phyloP scores from a whole-genome alignment of 2,329 filamentous ascomycete species.

The Epichloe uncinata region DNA sequence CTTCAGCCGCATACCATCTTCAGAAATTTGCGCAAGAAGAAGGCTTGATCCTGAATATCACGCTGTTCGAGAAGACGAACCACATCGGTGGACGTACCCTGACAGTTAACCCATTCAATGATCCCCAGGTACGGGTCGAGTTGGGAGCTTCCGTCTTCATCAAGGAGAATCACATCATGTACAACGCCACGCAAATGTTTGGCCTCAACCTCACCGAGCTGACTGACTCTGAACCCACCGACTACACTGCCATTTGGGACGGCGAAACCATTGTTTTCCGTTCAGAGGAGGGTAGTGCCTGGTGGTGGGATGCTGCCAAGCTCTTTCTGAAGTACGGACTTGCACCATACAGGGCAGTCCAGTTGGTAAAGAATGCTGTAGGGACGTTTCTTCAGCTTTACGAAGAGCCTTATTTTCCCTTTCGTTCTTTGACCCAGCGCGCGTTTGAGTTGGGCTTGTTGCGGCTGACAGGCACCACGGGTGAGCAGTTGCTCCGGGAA shows the following conservation, averaged over 20 bases:
- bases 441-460: constrained; percentile 55
- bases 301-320: constrained; percentile 71
- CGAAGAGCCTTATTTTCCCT: constrained; percentile 70
- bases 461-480: constrained; percentile 55
- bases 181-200: constrained; percentile 57
- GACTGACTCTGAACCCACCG: constrained; percentile 33
- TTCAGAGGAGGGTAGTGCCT: constrained; percentile 42
- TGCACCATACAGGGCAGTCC: constrained; percentile 60
- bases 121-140: constrained; percentile 59
- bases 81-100: constrained; percentile 78
- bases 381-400: constrained; percentile 70
- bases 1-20: constrained; percentile 76
- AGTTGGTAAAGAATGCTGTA: constrained; percentile 58
- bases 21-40: constrained; percentile 52
- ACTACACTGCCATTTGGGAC: constrained; percentile 70
- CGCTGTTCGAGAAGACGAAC: constrained; percentile 67
- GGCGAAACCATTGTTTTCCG: constrained; percentile 60
- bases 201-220: constrained; percentile 45
- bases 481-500: constrained; percentile 54
- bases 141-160: constrained; percentile 91
- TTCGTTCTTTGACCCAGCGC: constrained; percentile 57
- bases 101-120: constrained; percentile 66
- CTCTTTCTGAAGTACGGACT: constrained; percentile 77
- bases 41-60: constrained; percentile 59
- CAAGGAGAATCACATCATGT: constrained; percentile 67